A percentile compares a stretch with the other conserved stretches of the same genome.
phyloP scores from a whole-genome alignment of 306 rosid genomes.

The Malus asiatica region DNA sequence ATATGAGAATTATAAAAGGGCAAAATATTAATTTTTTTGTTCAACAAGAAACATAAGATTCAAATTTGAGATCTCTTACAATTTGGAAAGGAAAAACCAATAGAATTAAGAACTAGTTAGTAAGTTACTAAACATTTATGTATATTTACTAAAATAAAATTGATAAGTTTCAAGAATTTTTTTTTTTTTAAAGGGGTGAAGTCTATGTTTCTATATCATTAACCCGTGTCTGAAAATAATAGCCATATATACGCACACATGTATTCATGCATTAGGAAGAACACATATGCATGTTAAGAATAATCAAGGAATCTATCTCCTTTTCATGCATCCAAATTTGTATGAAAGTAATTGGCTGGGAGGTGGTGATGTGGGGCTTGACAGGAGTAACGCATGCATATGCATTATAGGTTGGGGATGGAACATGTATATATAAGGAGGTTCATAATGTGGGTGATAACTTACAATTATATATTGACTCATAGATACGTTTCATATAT shows the following conservation, averaged over 20 bases:
- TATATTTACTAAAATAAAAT: neutral
- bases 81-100: neutral
- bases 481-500: neutral
- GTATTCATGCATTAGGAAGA: too few species aligned
- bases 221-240: too few species aligned
- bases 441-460: neutral
- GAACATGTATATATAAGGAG: neutral
- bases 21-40: neutral
- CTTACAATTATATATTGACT: neutral
- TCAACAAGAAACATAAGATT: neutral
- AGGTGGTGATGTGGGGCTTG: slow-evolving; percentile 32
- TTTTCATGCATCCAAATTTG: slow-evolving; percentile 6
- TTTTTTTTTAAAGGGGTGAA: too few species aligned
- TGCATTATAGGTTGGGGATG: neutral
- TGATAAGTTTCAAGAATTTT: too few species aligned
- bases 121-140: neutral
- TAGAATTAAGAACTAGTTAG: neutral
- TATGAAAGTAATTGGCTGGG: slow-evolving; percentile 20
- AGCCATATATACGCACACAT: neutral
- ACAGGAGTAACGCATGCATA: slow-evolving; percentile 20
- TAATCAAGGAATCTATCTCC: neutral
- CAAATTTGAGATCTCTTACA: neutral
- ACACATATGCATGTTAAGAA: neutral
- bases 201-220: neutral
- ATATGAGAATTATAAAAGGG: neutral